A percentile compares a stretch with the other conserved stretches of the same genome.
phyloP scores from a whole-genome alignment of 78 protist genomes.

The Cavenderia fasciculata region DNA sequence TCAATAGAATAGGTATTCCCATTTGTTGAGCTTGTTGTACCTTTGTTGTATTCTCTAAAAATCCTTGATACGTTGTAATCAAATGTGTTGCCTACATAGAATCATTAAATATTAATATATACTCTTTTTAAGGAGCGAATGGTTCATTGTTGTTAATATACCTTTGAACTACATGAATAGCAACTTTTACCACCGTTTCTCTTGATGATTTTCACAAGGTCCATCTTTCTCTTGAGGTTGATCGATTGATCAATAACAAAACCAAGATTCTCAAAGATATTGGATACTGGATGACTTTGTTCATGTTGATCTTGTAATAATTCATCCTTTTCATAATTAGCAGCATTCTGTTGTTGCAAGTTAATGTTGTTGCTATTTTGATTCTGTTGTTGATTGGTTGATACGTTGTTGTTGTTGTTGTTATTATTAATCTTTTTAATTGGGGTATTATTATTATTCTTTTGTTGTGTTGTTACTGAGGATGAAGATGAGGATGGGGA shows the following conservation, averaged over 20 bases:
- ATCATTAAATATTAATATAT: too few relatives aligned
- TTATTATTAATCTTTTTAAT: too few relatives aligned
- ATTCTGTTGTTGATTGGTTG: neutral
- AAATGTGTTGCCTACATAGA: conserved; percentile 37
- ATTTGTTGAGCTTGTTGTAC: conserved; percentile 47
- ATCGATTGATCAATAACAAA: conserved; percentile 64
- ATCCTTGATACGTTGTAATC: conserved; percentile 58
- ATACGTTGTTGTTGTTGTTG: neutral
- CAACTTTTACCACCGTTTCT: conserved; percentile 72
- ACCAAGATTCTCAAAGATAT: conserved; percentile 48
- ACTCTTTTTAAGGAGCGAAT: too few relatives aligned
- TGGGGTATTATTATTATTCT: neutral
- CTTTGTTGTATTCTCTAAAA: conserved; percentile 37
- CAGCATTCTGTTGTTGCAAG: neutral
- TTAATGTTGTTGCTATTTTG: neutral
- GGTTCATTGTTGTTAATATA: too few relatives aligned
- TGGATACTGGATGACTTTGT: neutral
- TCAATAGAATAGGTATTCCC: conserved; percentile 53
- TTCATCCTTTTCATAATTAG: neutral
- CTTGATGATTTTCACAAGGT: conserved; percentile 61
- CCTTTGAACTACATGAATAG: conserved; percentile 56
- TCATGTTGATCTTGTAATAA: neutral
- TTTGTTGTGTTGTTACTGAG: neutral
- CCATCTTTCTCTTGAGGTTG: conserved; percentile 62
- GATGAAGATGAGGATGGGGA: neutral